Percentiles rank a stretch among this genome's conserved stretches.
phyloP scores from a whole-genome alignment of 1,284 basidiomycete genomes.

The Filobasidium uniguttulatum region DNA sequence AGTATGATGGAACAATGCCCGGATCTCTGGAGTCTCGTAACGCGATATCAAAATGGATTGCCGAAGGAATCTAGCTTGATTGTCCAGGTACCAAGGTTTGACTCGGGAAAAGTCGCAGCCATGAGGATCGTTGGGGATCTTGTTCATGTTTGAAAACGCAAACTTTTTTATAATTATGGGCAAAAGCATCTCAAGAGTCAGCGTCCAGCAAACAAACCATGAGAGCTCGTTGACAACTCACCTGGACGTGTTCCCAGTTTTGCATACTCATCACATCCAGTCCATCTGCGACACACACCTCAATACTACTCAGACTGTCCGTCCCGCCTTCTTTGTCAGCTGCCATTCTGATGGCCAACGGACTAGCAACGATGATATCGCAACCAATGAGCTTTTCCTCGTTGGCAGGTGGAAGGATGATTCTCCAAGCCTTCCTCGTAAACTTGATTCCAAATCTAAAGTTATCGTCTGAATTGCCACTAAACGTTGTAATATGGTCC shows the following conservation, averaged over 20 bases:
- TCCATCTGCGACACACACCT: conserved; percentile 85
- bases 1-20: conserved; percentile 56
- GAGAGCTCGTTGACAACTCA: conserved; percentile 34
- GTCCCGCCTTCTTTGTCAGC: conserved; percentile 82
- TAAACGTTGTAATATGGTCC: conserved; percentile 88
- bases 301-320: conserved; percentile 87
- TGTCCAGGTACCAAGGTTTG: conserved; percentile 94
- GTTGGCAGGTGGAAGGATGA: conserved; percentile 50
- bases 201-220: neutral
- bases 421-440: conserved; percentile 74
- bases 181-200: neutral
- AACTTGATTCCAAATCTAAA: conserved; percentile 87
- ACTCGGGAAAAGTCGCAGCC: conserved; percentile 93
- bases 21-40: conserved; percentile 78
- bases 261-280: conserved; percentile 92
- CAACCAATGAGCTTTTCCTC: conserved; percentile 44
- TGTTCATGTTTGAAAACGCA: conserved; percentile 68
- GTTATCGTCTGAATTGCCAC: conserved; percentile 93
- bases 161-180: conserved; percentile 50
- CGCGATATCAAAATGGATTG: conserved; percentile 81
- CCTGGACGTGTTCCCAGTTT: conserved; percentile 97
- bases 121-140: conserved; percentile 79
- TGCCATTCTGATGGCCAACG: conserved; percentile 74
- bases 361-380: conserved; percentile 86
- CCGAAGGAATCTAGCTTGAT: conserved; percentile 64